Conservation (phyloP, 257 asterid genomes). For the Hygrophila difformis region DNA sequence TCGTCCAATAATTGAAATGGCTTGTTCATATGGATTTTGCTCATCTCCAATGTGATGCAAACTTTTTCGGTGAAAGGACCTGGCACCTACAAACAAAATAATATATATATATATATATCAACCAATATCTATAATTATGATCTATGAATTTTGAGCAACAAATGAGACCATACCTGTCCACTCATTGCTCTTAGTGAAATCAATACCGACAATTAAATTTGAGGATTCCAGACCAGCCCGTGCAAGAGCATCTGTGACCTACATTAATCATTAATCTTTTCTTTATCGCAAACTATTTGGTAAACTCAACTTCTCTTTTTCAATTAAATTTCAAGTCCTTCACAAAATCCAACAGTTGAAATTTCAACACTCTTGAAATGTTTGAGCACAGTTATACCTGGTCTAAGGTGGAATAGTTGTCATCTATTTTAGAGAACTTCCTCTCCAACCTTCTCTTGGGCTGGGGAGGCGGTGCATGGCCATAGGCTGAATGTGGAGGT, state of each 20-base stretch:
- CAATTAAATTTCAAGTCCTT: too few relatives aligned
- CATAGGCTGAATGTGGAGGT: conserved; percentile 39
- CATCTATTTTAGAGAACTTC: conserved; percentile 81
- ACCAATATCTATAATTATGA: background rate
- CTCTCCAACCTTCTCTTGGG: conserved; percentile 55
- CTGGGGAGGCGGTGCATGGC: conserved; percentile 52
- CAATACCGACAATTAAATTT: conserved; percentile 87
- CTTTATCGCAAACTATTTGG: background rate
- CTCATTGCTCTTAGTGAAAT: conserved; percentile 97
- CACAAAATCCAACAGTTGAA: background rate
- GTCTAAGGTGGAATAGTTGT: conserved; percentile 56
- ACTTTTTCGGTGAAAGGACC: conserved; percentile 73
- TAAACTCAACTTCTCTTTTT: too few relatives aligned
- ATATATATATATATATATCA: too few relatives aligned
- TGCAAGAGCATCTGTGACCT: conserved; percentile 91
- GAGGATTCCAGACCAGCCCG: conserved; percentile 97
- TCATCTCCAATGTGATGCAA: conserved; percentile 81
- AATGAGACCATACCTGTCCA: conserved; percentile 66
- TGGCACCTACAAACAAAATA: conserved; percentile 61
- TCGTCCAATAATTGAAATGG: conserved; percentile 90
- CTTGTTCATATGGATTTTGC: conserved; percentile 89
- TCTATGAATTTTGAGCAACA: background rate
- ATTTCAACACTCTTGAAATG: conserved; percentile 1
- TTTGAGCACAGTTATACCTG: conserved; percentile 39
- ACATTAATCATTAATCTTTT: conserved; percentile 9